Evolutionary conservation across 768 basidiomycete species (phyloP).

Genomic region (Lactarius deliciosus): DNA sequence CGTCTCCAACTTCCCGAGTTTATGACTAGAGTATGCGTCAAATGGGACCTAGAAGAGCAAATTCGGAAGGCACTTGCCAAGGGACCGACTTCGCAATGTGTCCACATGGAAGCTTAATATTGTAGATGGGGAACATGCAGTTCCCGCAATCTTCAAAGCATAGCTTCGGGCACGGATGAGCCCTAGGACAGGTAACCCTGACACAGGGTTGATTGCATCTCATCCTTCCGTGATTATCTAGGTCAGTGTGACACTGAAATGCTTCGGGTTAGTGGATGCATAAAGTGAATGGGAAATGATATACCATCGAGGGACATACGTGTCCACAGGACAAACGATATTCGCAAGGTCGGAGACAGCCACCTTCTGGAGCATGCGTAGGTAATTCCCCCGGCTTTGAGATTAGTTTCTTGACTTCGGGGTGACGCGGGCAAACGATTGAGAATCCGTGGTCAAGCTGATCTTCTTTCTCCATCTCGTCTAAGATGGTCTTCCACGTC

Average conservation of each 20-base stretch:
- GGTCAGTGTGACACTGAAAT: slow-evolving; percentile 31
- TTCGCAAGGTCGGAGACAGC: slow-evolving; percentile 36
- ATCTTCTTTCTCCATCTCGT: slow-evolving; percentile 53
- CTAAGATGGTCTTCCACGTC: slow-evolving; percentile 60
- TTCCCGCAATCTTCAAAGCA: slow-evolving; percentile 36
- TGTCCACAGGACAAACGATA: slow-evolving; percentile 36
- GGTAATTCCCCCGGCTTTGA: slow-evolving; percentile 25
- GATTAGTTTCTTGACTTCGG: neutral
- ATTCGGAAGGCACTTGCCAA: slow-evolving; percentile 32
- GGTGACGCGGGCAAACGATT: slow-evolving; percentile 28
- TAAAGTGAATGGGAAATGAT: neutral
- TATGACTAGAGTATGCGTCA: slow-evolving; percentile 30
- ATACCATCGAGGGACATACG: slow-evolving; percentile 34
- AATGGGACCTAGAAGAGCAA: neutral
- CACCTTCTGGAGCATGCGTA: slow-evolving; percentile 31
- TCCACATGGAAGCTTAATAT: slow-evolving; percentile 35
- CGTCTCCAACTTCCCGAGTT: slow-evolving; percentile 29
- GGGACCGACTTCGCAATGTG: slow-evolving; percentile 30
- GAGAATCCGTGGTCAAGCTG: slow-evolving; percentile 22
- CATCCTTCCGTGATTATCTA: slow-evolving; percentile 30
- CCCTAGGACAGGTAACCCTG: slow-evolving; percentile 28
- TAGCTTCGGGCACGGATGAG: slow-evolving; percentile 33
- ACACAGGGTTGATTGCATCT: slow-evolving; percentile 33
- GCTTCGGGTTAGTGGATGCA: neutral
- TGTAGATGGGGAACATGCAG: slow-evolving; percentile 33